These are phyloP conservation scores for Fusarium euwallaceae DNA, from an alignment of 2,329 filamentous ascomycete species.

Conservation along the genomic window DNA sequence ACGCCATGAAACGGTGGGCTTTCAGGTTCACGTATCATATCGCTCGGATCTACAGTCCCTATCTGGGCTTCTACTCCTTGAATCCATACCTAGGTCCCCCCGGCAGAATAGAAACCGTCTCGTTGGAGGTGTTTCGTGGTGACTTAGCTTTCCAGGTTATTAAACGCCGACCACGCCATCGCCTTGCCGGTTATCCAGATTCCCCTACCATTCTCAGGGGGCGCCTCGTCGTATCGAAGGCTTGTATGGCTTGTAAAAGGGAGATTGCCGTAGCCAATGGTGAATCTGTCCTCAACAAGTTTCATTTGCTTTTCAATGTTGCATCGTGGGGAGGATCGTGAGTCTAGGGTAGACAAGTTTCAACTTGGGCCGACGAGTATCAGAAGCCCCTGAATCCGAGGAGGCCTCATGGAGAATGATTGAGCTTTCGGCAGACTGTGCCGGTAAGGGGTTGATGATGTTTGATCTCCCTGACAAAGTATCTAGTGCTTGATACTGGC, in stretches of 20 bases:
- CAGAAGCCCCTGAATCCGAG: background rate
- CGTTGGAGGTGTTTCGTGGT: conserved; percentile 22
- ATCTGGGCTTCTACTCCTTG: background rate
- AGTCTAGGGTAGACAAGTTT: conserved; percentile 9
- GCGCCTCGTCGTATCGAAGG: conserved; percentile 4
- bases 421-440: background rate
- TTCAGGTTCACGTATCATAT: background rate
- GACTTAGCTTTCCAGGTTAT: conserved; percentile 38
- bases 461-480: background rate
- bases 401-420: background rate
- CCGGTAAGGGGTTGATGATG: background rate
- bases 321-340: background rate
- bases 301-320: background rate
- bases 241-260: background rate
- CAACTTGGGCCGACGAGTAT: background rate
- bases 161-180: conserved; percentile 41
- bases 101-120: conserved; percentile 7
- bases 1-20: conserved; percentile 33
- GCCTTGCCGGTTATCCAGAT: conserved; percentile 47
- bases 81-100: background rate
- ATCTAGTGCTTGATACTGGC: background rate
- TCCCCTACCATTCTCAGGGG: conserved; percentile 35
- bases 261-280: background rate
- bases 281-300: background rate
- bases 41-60: background rate